Evolutionary conservation across 176 grass and related monocot genomes (phyloP).

Genomic region (barley (Hordeum vulgare)): DNA sequence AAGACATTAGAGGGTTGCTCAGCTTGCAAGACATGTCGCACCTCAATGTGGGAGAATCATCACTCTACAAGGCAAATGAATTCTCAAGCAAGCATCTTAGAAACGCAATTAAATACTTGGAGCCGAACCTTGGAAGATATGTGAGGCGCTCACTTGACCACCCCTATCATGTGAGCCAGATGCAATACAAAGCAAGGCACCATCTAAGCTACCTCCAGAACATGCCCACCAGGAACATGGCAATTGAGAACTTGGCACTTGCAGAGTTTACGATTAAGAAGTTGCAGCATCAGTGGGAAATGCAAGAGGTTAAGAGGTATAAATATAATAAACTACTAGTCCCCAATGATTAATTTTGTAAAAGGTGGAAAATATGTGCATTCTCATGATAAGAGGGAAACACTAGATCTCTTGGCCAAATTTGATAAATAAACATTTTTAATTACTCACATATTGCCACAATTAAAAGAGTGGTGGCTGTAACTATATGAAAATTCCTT

Average conservation of each 20-base stretch:
- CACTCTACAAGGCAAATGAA: slow-evolving; percentile 43
- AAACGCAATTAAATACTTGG: slow-evolving; percentile 9
- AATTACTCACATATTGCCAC: too few relatives aligned
- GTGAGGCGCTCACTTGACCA: slow-evolving; percentile 42
- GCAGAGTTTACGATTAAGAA: slow-evolving; percentile 42
- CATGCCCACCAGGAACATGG: background rate
- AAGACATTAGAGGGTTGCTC: slow-evolving; percentile 38
- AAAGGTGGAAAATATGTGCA: background rate
- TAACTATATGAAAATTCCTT: background rate
- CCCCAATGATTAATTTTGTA: background rate
- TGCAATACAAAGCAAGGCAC: slow-evolving; percentile 49
- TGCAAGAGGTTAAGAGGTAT: slow-evolving; percentile 37
- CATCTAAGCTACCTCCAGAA: slow-evolving; percentile 25
- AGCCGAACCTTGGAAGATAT: slow-evolving; percentile 19
- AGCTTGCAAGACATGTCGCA: slow-evolving; percentile 54
- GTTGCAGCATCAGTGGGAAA: slow-evolving; percentile 40
- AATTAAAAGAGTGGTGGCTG: background rate
- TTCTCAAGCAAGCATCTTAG: slow-evolving; percentile 43
- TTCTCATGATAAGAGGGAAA: background rate
- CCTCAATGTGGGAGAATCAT: slow-evolving; percentile 35
- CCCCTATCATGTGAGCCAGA: slow-evolving; percentile 50
- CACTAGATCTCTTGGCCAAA: background rate
- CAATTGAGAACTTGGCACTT: slow-evolving; percentile 35
- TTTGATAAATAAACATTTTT: background rate
- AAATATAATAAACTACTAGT: background rate